A percentile compares a stretch with the other conserved stretches of the same genome.
These are phyloP conservation scores for Persicaria tinctoria DNA, from an alignment of 148 eudicot species.

Conservation along the genomic window DNA sequence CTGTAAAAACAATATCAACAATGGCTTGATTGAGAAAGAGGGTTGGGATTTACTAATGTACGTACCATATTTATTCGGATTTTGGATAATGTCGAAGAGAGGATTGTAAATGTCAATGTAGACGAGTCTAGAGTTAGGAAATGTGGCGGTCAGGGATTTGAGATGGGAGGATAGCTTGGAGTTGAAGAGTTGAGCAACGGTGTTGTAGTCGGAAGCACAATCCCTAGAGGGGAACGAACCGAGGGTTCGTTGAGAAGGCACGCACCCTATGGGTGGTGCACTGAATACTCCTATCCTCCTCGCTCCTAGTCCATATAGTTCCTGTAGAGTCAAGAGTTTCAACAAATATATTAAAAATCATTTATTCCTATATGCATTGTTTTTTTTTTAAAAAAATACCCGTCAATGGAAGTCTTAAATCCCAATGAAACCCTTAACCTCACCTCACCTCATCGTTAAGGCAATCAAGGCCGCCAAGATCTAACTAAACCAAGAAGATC, in stretches of 20 bases:
- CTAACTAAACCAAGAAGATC: too few relatives aligned
- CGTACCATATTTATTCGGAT: slow-evolving; percentile 40
- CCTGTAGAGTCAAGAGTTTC: slow-evolving; percentile 19
- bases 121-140: slow-evolving; percentile 33
- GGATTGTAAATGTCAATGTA: slow-evolving; percentile 45
- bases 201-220: slow-evolving; percentile 29
- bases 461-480: too few relatives aligned
- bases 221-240: slow-evolving; percentile 34
- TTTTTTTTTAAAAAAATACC: too few relatives aligned
- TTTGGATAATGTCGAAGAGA: slow-evolving; percentile 35
- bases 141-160: slow-evolving; percentile 12
- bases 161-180: slow-evolving; percentile 25
- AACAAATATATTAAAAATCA: too few relatives aligned
- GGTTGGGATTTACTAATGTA: neutral
- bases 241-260: slow-evolving; percentile 52
- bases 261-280: slow-evolving; percentile 51
- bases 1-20: neutral
- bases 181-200: slow-evolving; percentile 42
- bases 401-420: too few relatives aligned
- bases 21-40: neutral
- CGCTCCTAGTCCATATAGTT: slow-evolving; percentile 47
- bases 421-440: too few relatives aligned
- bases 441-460: too few relatives aligned
- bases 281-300: slow-evolving; percentile 42
- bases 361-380: neutral